Conservation (phyloP, 768 basidiomycete species). For the Naganishia friedmannii region DNA sequence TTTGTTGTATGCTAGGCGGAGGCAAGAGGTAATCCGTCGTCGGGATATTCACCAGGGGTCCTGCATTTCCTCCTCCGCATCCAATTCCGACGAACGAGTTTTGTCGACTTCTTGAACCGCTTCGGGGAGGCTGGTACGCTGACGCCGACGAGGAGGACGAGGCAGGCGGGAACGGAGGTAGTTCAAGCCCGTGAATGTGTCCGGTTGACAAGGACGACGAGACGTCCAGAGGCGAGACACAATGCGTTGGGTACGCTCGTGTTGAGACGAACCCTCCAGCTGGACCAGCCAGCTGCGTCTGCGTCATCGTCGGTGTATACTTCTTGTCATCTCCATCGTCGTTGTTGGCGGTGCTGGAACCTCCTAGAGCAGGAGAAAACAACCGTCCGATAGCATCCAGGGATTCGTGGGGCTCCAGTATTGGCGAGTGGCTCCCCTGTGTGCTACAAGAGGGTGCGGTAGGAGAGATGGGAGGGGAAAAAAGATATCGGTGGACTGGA, state of each 20-base stretch:
- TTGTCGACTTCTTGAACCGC: background rate
- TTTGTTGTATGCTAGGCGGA: background rate
- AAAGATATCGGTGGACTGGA: conserved; percentile 43
- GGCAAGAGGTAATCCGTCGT: conserved; percentile 1
- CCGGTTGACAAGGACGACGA: background rate
- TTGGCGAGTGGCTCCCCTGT: background rate
- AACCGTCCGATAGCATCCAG: background rate
- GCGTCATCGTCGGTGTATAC: background rate
- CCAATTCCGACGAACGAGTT: background rate
- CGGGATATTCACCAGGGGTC: background rate
- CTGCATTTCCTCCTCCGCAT: background rate
- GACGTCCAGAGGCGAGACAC: background rate
- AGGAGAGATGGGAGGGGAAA: conserved; percentile 44
- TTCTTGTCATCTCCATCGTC: background rate
- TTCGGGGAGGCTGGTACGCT: background rate
- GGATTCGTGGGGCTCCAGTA: conserved; percentile 6
- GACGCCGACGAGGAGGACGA: background rate
- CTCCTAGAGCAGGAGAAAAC: background rate
- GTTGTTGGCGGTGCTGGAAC: no score
- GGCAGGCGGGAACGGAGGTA: conserved; percentile 12
- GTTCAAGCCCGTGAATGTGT: background rate
- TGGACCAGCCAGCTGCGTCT: conserved; percentile 6
- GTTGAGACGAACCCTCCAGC: conserved; percentile 24
- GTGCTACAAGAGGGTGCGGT: no score
- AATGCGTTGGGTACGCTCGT: conserved; percentile 16